Conservation (phyloP, 2,329 filamentous ascomycete genomes). For the Stagonosporopsis chrysanthemi region DNA sequence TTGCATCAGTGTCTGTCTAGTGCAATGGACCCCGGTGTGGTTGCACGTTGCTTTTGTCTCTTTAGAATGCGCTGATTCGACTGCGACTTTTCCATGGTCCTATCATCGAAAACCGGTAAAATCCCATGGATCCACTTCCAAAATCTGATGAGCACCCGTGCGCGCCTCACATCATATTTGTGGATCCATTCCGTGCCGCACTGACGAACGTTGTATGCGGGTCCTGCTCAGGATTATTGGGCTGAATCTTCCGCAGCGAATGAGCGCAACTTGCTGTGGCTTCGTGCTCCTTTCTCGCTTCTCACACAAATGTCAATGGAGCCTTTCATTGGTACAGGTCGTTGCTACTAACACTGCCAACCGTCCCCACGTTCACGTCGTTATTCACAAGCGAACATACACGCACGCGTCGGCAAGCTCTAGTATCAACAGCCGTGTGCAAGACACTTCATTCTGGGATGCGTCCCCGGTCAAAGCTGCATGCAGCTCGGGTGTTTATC, state of each 20-base stretch:
- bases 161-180: neutral
- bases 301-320: neutral
- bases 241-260: neutral
- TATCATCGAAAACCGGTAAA: constrained; percentile 3
- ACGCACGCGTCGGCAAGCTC: neutral
- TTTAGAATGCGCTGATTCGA: neutral
- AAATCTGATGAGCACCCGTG: constrained; percentile 7
- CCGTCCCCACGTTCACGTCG: neutral
- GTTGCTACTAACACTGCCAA: neutral
- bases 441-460: neutral
- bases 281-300: neutral
- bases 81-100: neutral
- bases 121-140: constrained; percentile 13
- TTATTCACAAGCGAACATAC: neutral
- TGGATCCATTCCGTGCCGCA: neutral
- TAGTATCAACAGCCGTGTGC: neutral
- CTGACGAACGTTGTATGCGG: neutral
- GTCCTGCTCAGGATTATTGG: neutral
- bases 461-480: neutral
- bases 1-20: neutral
- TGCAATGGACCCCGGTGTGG: neutral
- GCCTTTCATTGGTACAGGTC: neutral
- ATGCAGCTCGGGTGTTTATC: neutral
- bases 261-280: neutral
- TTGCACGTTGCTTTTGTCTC: neutral